Evolutionary conservation across 176 grass and related monocot species (phyloP).

Genomic region (Melocanna baccifera): DNA sequence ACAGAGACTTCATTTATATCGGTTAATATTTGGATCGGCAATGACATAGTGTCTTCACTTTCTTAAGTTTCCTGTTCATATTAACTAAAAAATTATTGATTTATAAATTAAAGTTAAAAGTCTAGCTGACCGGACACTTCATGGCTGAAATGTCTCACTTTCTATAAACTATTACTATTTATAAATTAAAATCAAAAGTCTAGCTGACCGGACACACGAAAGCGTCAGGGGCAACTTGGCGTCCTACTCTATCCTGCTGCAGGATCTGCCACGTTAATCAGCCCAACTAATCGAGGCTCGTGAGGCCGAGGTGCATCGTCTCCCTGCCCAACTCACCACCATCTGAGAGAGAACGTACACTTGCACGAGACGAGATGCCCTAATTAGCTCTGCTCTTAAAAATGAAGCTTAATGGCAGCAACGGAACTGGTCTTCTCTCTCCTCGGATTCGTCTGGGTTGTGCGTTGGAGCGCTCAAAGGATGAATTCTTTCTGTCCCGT

Average conservation of each 20-base stretch:
- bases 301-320: background rate
- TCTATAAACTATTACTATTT: too few relatives aligned
- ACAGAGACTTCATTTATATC: accelerated
- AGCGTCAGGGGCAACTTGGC: background rate
- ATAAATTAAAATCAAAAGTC: too few relatives aligned
- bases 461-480: slow-evolving; percentile 6
- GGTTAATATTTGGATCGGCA: too few relatives aligned
- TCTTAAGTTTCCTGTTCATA: too few relatives aligned
- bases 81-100: too few relatives aligned
- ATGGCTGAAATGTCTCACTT: too few relatives aligned
- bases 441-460: slow-evolving; percentile 26
- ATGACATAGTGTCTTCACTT: too few relatives aligned
- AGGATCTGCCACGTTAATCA: background rate
- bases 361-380: background rate
- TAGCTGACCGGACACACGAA: background rate
- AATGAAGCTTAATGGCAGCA: background rate
- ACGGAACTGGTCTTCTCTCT: background rate
- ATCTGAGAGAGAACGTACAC: background rate
- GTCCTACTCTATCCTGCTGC: background rate
- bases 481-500: background rate
- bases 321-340: background rate
- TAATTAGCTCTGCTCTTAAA: background rate
- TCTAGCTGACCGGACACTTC: background rate
- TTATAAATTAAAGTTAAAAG: too few relatives aligned
- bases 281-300: background rate